Base-by-base conservation (phyloP, 805 yeast genomes). In the Sugiyamaella qingdaonensis region DNA sequence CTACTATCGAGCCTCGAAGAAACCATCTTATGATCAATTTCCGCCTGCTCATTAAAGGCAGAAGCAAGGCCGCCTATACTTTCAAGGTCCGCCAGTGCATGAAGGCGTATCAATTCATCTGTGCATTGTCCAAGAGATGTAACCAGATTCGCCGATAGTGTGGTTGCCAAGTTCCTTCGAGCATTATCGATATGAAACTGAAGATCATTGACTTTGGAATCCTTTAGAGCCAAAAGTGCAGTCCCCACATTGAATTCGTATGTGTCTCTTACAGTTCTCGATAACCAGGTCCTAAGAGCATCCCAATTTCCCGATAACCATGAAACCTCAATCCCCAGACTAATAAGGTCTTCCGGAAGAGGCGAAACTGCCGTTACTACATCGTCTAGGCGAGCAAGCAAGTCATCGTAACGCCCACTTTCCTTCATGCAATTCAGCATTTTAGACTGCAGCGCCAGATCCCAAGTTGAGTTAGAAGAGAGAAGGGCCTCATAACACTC, bases 401-500 rank as follows among this genome's bases (percentile, higher is more conserved):
- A 79, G 54, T 84, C 82, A 29, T 85, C 86, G 61, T 86, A 86
- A 18, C 86, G 75, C 31, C 88, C 91, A 67, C 87, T 88, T 41
- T 86, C 85, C 55, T 81, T 82, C 56, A 90, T 72, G 1, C 95
- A 87, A 53, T 80, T 80, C 49, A 92, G 64, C 56, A 86, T 71
- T 39, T 85, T 82, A 0, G 85, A 76, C n/a, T 76, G 73, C 19
- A 34, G 24, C 1, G 53, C 44, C 1, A 57, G 34, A 18, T 63
- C 69, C 61, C 65, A 77, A 50, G 44, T 52, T 4, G 70, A 64
- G 18, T 68, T 55, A 37, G 64, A 60, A 11, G 73, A 74, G 2
- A 87, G 81, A 44, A 86, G 68, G 0, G 85, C 87, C 45, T 83
- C 84, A 60, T 88, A 84, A 35, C 96, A 88, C 56, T 88, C 90